Evolutionary conservation across 306 rosid genomes (phyloP).

Genomic region (Quillaja saponaria): DNA sequence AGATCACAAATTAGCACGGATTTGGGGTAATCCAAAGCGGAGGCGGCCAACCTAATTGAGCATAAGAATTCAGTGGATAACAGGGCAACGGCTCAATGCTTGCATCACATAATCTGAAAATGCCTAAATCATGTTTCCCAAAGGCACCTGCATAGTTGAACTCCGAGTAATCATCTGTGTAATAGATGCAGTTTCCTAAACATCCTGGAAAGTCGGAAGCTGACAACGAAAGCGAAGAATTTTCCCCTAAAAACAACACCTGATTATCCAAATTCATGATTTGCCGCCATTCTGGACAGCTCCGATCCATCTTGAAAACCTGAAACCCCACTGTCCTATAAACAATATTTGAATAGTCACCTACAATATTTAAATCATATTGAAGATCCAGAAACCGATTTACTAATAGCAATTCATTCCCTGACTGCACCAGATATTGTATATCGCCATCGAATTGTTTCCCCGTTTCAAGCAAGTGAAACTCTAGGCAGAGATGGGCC

Average conservation of each 20-base stretch:
- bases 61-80: conserved; percentile 38
- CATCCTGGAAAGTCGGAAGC: conserved; percentile 54
- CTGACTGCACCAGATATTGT: conserved; percentile 53
- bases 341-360: conserved; percentile 9
- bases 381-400: conserved; percentile 44
- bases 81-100: conserved; percentile 51
- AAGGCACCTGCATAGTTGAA: conserved; percentile 44
- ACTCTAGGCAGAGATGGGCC: conserved; percentile 26
- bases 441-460: conserved; percentile 41
- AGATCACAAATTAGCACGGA: conserved; percentile 52
- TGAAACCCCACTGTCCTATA: conserved; percentile 55
- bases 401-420: conserved; percentile 47
- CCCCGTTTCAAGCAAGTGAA: conserved; percentile 27
- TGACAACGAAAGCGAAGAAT: conserved; percentile 51
- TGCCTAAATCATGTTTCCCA: conserved; percentile 64
- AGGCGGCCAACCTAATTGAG: conserved; percentile 41
- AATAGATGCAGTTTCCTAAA: conserved; percentile 58
- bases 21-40: conserved; percentile 75
- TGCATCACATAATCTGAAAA: conserved; percentile 46
- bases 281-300: conserved; percentile 39
- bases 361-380: conserved; percentile 18
- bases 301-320: conserved; percentile 58
- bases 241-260: conserved; percentile 59
- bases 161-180: conserved; percentile 64
- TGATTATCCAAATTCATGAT: conserved; percentile 50